phyloP scores from a whole-genome alignment of 2,329 filamentous ascomycete species.

The Arthroderma uncinatum region DNA sequence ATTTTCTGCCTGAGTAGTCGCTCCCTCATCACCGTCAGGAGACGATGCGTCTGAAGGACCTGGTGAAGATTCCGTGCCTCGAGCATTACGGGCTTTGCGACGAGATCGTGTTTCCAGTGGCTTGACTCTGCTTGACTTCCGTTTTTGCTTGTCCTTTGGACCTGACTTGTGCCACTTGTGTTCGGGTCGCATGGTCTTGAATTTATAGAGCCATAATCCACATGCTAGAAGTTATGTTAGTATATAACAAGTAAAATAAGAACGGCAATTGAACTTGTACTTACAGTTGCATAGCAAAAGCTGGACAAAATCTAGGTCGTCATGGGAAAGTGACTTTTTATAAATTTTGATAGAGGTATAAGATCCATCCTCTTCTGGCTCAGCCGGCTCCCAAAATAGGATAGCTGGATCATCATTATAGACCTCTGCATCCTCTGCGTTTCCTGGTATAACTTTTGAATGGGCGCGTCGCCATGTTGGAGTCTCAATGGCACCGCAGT shows the following conservation, averaged over 20 bases:
- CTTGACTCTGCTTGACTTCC: constrained; percentile 27
- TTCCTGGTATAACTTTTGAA: constrained; percentile 61
- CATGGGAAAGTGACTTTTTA: constrained; percentile 57
- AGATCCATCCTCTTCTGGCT: constrained; percentile 51
- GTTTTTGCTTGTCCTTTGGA: constrained; percentile 32
- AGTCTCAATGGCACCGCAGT: constrained; percentile 91
- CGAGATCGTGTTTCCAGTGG: constrained; percentile 19
- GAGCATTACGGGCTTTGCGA: constrained; percentile 17
- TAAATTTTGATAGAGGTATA: constrained; percentile 60
- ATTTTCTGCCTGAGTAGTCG: constrained; percentile 16
- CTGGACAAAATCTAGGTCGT: constrained; percentile 61
- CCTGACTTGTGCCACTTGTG: constrained; percentile 65
- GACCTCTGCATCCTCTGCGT: constrained; percentile 49
- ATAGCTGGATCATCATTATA: constrained; percentile 62
- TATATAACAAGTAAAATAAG: constrained; percentile 13
- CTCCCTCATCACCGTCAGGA: constrained; percentile 17
- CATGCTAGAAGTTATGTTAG: constrained; percentile 49
- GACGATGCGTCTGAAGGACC: constrained; percentile 12
- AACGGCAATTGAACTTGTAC: constrained; percentile 25
- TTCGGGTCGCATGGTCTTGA: constrained; percentile 68
- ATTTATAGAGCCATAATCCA: constrained; percentile 88
- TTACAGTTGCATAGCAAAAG: constrained; percentile 78
- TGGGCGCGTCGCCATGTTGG: constrained; percentile 93
- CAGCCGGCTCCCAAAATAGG: constrained; percentile 60
- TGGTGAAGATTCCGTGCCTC: constrained; percentile 26